phyloP scores from a whole-genome alignment of 306 rosid species.

The Oemleria cerasiformis region DNA sequence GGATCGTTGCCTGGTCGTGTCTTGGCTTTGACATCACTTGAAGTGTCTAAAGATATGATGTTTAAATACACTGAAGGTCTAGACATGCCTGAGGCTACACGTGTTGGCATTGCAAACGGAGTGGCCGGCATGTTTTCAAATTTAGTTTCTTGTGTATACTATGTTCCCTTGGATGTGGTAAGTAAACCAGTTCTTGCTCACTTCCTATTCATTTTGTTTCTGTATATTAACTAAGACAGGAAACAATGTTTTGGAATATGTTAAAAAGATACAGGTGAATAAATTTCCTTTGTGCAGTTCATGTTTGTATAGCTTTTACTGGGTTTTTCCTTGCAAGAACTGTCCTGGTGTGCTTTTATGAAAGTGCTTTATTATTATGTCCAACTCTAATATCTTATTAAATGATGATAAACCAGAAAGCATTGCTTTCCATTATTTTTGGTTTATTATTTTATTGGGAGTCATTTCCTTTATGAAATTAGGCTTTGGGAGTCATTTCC shows the following conservation, averaged over 20 bases:
- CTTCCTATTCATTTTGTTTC: not conserved
- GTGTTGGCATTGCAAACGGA: slow-evolving; percentile 68
- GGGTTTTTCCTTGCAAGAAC: not conserved
- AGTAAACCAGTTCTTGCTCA: slow-evolving; percentile 15
- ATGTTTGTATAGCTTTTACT: not conserved
- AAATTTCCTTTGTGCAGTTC: not conserved
- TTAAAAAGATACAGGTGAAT: not conserved
- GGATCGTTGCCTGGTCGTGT: slow-evolving; percentile 87
- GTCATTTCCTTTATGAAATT: not conserved
- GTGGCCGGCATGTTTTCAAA: slow-evolving; percentile 78
- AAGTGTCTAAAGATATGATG: slow-evolving; percentile 65
- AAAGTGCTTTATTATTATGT: not conserved
- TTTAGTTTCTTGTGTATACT: slow-evolving; percentile 66
- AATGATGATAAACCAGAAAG: not conserved
- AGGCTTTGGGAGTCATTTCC: too few relatives aligned
- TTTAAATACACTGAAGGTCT: slow-evolving; percentile 50
- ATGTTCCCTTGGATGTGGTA: slow-evolving; percentile 88
- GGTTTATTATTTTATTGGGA: not conserved
- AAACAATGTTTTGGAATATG: not conserved
- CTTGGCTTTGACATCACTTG: slow-evolving; percentile 69
- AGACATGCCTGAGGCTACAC: slow-evolving; percentile 56
- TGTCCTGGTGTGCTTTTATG: not conserved
- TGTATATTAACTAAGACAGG: not conserved
- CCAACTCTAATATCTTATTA: not conserved
- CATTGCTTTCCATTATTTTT: not conserved